Evolutionary conservation across 495 filamentous ascomycete species (phyloP), one percentile per base, ranked within the genome.

Genomic region (Hypoxylon cercidicola): DNA sequence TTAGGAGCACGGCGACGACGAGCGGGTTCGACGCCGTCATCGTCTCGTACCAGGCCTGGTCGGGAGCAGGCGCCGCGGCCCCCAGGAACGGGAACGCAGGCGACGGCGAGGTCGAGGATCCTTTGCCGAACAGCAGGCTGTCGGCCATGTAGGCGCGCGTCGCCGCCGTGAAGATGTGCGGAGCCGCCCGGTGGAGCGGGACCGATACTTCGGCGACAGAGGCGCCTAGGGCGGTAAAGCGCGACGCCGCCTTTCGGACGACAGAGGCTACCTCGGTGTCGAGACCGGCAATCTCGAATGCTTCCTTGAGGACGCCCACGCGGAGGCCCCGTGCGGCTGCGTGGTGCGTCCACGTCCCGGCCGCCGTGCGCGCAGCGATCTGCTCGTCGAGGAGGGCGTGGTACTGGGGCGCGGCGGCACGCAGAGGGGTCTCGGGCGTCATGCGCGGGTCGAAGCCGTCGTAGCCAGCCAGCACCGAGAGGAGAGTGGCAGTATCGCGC

Each of bases 391-490:
- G 74, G 9, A 77, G 61, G 18, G 69, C 40, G 10, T 77, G 77
- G 61, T 76, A 77, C 9, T 73, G 74, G 1, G 70, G 70, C 0
- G 73, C 65, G 18, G 64, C 55, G n/a, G 66, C 53, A 23, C 39
- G 57, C 19, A 72, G 70, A 6, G 73, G 73, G 10, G 68, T 52
- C 69, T 74, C 69, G 73, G 67, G 35, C 68, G 59, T 55, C 52
- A 70, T 76, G 12, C 77, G 72, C 50, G 82, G 79, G 57, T 84
- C 83, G 16, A 84, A 79, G 2, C 78, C 77, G 61, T 85, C 82
- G 43, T 77, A 77, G 49, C 83, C 83, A 44, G 78, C 75, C 18
- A 85, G 79, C 0, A 71, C 75, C 56, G 81, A 68, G 23, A 84
- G 66, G 13, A 79, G 69, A 19, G 62, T 37, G 15, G 83, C 81